Evolutionary conservation across 306 rosid species (phyloP).

Genomic region (Prunus mongolica): DNA sequence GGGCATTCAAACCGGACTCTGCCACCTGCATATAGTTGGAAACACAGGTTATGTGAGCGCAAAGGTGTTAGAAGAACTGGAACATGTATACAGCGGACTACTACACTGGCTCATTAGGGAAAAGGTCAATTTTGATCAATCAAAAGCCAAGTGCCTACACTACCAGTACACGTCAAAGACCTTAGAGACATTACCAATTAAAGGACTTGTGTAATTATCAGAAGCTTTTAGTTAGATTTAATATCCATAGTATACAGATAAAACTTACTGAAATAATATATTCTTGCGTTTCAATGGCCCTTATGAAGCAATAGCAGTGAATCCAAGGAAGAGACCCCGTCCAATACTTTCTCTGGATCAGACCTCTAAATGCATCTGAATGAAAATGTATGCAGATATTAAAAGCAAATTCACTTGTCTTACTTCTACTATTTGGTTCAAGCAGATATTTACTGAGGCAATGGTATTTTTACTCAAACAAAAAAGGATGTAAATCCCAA

Average conservation of each 20-base stretch:
- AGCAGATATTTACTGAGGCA: background rate
- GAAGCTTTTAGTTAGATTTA: background rate
- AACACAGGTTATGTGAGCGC: background rate
- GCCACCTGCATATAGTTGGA: conserved; percentile 54
- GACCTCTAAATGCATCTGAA: conserved; percentile 72
- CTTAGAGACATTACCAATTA: background rate
- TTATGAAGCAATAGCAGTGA: conserved; percentile 91
- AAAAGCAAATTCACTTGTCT: conserved; percentile 3
- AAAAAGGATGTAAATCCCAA: background rate
- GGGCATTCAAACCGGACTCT: conserved; percentile 70
- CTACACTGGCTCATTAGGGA: background rate
- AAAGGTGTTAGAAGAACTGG: background rate
- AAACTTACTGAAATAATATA: conserved; percentile 63
- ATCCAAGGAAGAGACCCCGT: conserved; percentile 76
- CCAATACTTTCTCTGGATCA: conserved; percentile 65
- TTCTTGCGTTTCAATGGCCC: conserved; percentile 72
- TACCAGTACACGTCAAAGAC: background rate
- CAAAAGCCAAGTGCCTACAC: background rate
- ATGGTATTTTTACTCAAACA: background rate
- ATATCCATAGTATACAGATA: conserved; percentile 6
- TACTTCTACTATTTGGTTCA: background rate
- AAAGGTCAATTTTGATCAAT: background rate
- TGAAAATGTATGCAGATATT: conserved; percentile 4
- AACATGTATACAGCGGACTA: background rate
- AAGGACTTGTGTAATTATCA: background rate